phyloP scores from a whole-genome alignment of 2,329 filamentous ascomycete genomes.

The Aspergillus terreus region DNA sequence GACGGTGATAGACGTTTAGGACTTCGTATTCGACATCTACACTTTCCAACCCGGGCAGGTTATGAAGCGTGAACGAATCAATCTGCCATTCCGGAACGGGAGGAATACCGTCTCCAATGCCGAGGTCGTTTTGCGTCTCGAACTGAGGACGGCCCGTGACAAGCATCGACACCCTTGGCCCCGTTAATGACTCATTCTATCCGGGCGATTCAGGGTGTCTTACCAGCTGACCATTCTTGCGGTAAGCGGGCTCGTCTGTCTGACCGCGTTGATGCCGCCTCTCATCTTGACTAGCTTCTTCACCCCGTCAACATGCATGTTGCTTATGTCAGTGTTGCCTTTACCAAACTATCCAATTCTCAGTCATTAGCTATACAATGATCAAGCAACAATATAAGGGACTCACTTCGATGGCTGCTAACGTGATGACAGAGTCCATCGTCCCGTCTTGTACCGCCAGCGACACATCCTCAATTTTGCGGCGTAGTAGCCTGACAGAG shows the following conservation, averaged over 20 bases:
- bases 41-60: conserved; percentile 9
- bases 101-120: conserved; percentile 48
- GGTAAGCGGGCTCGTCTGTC: conserved; percentile 50
- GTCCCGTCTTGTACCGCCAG: conserved; percentile 54
- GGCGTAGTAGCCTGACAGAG: conserved; percentile 51
- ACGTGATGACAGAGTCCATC: conserved; percentile 55
- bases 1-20: conserved; percentile 39
- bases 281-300: conserved; percentile 49
- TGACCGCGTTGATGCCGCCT: conserved; percentile 50
- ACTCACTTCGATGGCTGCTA: conserved; percentile 56
- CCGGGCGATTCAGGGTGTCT: conserved; percentile 12
- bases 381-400: not conserved
- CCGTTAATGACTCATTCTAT: not conserved
- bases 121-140: conserved; percentile 47
- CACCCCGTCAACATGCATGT: conserved; percentile 50
- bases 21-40: conserved; percentile 35
- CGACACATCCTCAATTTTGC: conserved; percentile 46
- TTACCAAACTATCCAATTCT: conserved; percentile 48
- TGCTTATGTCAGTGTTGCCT: conserved; percentile 44
- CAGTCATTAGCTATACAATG: not conserved
- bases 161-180: conserved; percentile 54
- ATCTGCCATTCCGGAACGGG: conserved; percentile 50
- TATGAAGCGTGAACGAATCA: conserved; percentile 14
- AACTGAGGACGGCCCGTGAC: conserved; percentile 54
- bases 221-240: conserved; percentile 56